Evolutionary conservation across 495 filamentous ascomycete genomes (phyloP), one percentile per base, ranked within the genome.

Genomic region (Penicillium manginii): DNA sequence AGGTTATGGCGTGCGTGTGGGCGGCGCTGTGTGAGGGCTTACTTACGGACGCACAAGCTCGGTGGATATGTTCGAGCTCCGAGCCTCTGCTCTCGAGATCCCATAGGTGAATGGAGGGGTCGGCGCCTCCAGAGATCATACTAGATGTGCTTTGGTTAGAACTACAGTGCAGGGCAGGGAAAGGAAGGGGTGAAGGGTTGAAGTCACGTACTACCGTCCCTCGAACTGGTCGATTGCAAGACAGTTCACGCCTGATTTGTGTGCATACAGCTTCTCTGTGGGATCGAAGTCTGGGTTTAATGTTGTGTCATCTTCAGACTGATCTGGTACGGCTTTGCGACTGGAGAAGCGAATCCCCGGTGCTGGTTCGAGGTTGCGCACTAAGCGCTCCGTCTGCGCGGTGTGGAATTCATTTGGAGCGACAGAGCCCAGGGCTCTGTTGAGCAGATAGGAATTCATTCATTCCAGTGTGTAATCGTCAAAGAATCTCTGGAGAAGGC

Each of bases 381-480:
- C 66, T 47, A 91, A 80, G 33, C 79, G 79, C 15, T 84, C 79
- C 1, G 83, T 86, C 52, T 90, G 82, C 14, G 86, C 79, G 57
- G 81, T 72, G 64, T 89, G 82, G 59, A 93, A 84, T 15, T 74
- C 75, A 59, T 83, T 78, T 26, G 85, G 84, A 47, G 75, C 73
- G 31, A 88, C 74, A 62, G 77, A 80, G 67, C 91, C 91, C 14
- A 85, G 73, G 50, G 88, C 82, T 70, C 90, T 85, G 67, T 88
- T 85, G 61, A 94, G 78, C 19, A 96, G 82, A 65, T 86, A 84
- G 53, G 84, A 82, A 85, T 91, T 91, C 91, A 96, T 94, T 78
- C 86, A 89, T 88, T 59, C 65, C 32, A 42, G 21, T 46, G 17
- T 18, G 31, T 33, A 54, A 39, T 45, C 23, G 31, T 33, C n/a